Evolutionary conservation across 2,329 filamentous ascomycete species (phyloP), one percentile per base, ranked within the genome.

Genomic region (Zelopaecilomyces penicillatus): DNA sequence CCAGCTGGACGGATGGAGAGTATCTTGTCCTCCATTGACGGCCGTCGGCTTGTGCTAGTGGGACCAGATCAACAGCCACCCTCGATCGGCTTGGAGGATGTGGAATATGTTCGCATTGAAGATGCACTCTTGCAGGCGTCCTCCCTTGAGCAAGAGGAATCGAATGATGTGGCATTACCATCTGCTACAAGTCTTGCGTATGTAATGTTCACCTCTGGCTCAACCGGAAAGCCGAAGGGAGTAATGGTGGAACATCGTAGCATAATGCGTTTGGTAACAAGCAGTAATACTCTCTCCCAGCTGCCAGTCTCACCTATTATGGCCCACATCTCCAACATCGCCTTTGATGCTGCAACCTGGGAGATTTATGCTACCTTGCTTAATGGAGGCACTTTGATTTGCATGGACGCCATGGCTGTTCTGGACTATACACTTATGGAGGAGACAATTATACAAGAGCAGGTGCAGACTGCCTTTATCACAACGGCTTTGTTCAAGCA

Each of bases 191-290:
- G 41, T n/a, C 47, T 49, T 27, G 47, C 44, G 5, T 54, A 54
- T 28, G 69, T 73, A 50, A 71, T 74, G 56, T 74, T 73, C 52
- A 74, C 71, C 30, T 74, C 70, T n/a, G 71, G 71, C 19, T 73
- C 68, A 12, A 74, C 71, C 1, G 71, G 71, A 6, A 58, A 59
- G 31, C 71, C 71, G 5, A 74, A 74, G 57, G 71, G 71, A 34
- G 69, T 73, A 26, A 64, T 71, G 42, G 37, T 54, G 42, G 41
- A 49, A 30, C 44, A 49, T 37, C 46, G 43, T 12, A 8, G 35
- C 19, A 40, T 46, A 12, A 6, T 46, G 5, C 36, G 44, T n/a
- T 36, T 44, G 6, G 42, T 44, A 11, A 44, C 39, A 32, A 11
- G 40, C 5, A 39, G 10, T 26, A 43, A 43, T 27, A 28, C 40